Evolutionary conservation across 2,329 filamentous ascomycete genomes (phyloP).

Genomic region (Fusarium chlamydosporum): DNA sequence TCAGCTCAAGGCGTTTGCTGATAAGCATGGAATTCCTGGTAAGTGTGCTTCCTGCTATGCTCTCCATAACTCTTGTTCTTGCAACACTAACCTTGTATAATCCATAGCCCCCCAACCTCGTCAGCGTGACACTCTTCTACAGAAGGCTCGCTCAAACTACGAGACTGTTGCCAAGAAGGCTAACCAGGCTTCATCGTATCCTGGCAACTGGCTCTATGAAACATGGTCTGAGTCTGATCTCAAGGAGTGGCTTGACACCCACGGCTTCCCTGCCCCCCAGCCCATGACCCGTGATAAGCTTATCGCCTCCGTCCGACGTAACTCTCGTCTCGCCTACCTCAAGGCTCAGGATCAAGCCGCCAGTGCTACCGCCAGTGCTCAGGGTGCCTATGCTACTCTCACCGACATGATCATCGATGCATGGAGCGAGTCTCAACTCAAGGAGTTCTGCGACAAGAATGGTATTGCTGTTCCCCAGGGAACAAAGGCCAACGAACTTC

Average conservation of each 20-base stretch:
- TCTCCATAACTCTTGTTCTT: no score
- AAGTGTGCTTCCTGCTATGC: constrained; percentile 35
- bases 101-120: constrained; percentile 81
- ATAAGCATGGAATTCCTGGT: constrained; percentile 86
- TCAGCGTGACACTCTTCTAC: constrained; percentile 84
- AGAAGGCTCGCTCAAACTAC: constrained; percentile 84
- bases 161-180: constrained; percentile 79
- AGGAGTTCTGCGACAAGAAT: constrained; percentile 94
- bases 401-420: constrained; percentile 88
- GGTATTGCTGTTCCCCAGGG: constrained; percentile 89
- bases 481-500: constrained; percentile 88
- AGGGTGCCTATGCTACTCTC: constrained; percentile 78
- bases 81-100: not conserved
- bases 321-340: constrained; percentile 83
- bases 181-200: constrained; percentile 86
- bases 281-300: constrained; percentile 87
- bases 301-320: constrained; percentile 89
- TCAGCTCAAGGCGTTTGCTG: constrained; percentile 91
- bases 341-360: constrained; percentile 73
- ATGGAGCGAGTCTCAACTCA: constrained; percentile 91
- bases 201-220: constrained; percentile 93
- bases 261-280: constrained; percentile 89
- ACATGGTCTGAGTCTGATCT: constrained; percentile 93
- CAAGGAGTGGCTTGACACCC: constrained; percentile 92
- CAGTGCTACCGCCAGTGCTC: constrained; percentile 74